Conservation (phyloP, 192 early-diverging fungal genomes). For the Backusella sp. region DNA sequence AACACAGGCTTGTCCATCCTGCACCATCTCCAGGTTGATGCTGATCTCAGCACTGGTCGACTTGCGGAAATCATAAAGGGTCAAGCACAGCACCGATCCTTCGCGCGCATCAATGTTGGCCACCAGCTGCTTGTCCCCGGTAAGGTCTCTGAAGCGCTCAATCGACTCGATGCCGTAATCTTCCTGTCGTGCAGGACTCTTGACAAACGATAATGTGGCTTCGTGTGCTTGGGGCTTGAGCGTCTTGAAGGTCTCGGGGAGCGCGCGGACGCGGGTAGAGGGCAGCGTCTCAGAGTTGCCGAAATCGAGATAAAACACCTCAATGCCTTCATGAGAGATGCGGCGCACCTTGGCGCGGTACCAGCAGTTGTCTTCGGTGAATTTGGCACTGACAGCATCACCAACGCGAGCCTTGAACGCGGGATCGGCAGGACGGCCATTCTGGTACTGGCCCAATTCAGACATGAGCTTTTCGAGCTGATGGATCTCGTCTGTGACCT, state of each 20-base stretch:
- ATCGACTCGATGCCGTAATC: conserved; percentile 81
- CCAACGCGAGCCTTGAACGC: conserved; percentile 61
- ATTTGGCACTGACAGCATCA: conserved; percentile 79
- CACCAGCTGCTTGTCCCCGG: conserved; percentile 61
- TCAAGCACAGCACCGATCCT: conserved; percentile 56
- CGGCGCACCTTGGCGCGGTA: conserved; percentile 84
- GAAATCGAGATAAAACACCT: conserved; percentile 91
- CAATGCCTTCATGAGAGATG: conserved; percentile 57
- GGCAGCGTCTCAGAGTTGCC: conserved; percentile 88
- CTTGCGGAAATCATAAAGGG: conserved; percentile 61
- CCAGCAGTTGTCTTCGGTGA: conserved; percentile 87
- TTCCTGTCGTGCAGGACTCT: conserved; percentile 53
- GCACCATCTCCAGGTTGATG: conserved; percentile 65
- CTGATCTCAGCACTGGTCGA: conserved; percentile 63
- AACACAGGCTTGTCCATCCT: conserved; percentile 61
- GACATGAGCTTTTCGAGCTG: conserved; percentile 84
- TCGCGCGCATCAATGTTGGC: conserved; percentile 71
- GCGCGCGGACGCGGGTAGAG: conserved; percentile 65
- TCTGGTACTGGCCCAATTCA: conserved; percentile 69
- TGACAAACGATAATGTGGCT: conserved; percentile 82
- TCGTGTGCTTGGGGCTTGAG: conserved; percentile 78
- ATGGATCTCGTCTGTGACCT: conserved; percentile 53
- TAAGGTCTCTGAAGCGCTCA: conserved; percentile 68
- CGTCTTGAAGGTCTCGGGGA: conserved; percentile 70
- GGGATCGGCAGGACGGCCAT: conserved; percentile 29